Evolutionary conservation across 225 moss, liverwort and hornwort species (phyloP).

Genomic region (Physcomitrium patens): DNA sequence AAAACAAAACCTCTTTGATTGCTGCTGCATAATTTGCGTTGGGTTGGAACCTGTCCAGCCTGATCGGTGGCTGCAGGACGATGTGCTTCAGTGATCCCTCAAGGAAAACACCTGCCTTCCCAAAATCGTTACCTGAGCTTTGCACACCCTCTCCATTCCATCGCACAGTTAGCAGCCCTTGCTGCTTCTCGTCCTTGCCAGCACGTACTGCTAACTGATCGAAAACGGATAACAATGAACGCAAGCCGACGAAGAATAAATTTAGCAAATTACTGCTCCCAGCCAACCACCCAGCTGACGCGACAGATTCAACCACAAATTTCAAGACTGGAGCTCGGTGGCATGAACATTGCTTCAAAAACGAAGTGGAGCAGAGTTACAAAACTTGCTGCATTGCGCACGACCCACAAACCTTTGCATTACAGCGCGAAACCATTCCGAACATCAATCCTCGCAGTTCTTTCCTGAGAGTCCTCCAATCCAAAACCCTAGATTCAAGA

Average conservation of each 20-base stretch:
- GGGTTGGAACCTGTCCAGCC: slow-evolving; percentile 60
- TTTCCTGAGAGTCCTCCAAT: no score
- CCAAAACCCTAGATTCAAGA: no score
- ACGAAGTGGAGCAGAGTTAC: no score
- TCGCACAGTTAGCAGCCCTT: neutral
- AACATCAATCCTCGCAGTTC: no score
- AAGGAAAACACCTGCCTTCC: slow-evolving; percentile 6
- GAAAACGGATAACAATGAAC: neutral
- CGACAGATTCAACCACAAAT: no score
- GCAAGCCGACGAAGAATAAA: neutral
- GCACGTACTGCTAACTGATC: neutral
- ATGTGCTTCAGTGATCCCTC: slow-evolving; percentile 77
- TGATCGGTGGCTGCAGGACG: slow-evolving; percentile 43
- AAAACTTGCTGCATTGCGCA: no score
- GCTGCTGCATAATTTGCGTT: slow-evolving; percentile 78
- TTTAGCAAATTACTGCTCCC: no score
- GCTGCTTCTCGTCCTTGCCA: neutral
- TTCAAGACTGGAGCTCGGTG: no score
- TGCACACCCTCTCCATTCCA: neutral
- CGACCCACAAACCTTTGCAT: no score
- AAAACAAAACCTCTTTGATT: slow-evolving; percentile 46
- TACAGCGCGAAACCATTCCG: no score
- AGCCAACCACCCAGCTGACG: no score
- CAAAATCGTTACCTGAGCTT: neutral
- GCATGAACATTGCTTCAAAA: no score